Evolutionary conservation across 345 rosid species (phyloP).

Genomic region (Angophora floribunda): DNA sequence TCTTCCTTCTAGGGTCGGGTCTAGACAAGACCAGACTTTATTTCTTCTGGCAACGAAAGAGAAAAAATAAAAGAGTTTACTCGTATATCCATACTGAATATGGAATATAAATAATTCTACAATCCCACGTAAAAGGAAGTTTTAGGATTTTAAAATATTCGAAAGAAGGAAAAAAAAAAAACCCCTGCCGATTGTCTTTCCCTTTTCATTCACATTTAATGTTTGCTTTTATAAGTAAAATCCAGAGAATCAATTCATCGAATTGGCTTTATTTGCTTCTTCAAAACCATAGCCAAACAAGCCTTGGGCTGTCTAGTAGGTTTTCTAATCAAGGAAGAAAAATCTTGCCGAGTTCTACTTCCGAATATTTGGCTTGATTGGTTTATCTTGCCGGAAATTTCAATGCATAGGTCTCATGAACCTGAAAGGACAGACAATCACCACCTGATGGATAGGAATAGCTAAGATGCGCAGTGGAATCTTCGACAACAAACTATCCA

Average conservation of each 20-base stretch:
- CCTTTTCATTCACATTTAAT: neutral
- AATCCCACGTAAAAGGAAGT: too few species aligned
- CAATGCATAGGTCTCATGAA: neutral
- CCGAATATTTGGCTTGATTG: neutral
- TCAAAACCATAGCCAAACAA: neutral
- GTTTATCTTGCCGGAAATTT: neutral
- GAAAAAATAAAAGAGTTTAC: too few species aligned
- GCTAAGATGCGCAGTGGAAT: neutral
- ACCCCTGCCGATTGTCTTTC: neutral
- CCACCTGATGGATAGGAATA: neutral
- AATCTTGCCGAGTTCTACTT: neutral
- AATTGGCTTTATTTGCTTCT: neutral
- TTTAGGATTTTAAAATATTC: too few species aligned
- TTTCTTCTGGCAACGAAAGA: too few species aligned
- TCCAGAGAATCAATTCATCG: neutral
- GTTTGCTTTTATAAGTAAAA: neutral
- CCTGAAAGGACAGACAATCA: neutral
- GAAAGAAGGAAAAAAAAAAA: too few species aligned
- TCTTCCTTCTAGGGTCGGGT: too few species aligned
- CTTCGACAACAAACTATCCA: neutral
- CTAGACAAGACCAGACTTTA: too few species aligned
- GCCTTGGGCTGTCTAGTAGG: neutral
- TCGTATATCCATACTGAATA: too few species aligned
- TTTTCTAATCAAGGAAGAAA: neutral
- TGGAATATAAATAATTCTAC: too few species aligned